These are phyloP conservation scores for Aspergillus felis DNA, from an alignment of 2,329 filamentous ascomycete species.

Conservation along the genomic window DNA sequence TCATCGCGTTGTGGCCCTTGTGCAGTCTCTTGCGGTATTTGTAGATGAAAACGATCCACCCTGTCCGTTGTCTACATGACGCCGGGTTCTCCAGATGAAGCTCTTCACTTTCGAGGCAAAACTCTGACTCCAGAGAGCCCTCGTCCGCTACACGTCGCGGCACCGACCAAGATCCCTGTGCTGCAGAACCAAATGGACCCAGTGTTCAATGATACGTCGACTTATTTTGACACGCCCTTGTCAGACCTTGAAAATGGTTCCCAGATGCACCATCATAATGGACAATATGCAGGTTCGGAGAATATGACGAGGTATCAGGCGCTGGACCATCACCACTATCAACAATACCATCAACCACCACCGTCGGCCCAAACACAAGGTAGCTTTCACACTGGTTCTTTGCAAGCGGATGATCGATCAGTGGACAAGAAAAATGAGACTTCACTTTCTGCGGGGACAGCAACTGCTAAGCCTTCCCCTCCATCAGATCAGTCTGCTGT, in stretches of 20 bases:
- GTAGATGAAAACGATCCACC: slow-evolving; percentile 39
- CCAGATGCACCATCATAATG: slow-evolving; percentile 9
- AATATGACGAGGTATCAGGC: slow-evolving; percentile 11
- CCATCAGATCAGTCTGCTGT: slow-evolving; percentile 15
- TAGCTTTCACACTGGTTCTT: slow-evolving; percentile 30
- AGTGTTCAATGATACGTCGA: slow-evolving; percentile 63
- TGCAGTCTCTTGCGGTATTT: slow-evolving; percentile 13
- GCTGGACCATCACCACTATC: slow-evolving; percentile 13
- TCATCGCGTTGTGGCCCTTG: slow-evolving; percentile 8
- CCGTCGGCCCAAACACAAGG: slow-evolving; percentile 16
- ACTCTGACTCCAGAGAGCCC: slow-evolving; percentile 67
- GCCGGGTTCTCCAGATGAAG: slow-evolving; percentile 47
- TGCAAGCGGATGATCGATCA: slow-evolving; percentile 20
- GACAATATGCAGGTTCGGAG: slow-evolving; percentile 13
- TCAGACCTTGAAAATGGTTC: slow-evolving; percentile 17
- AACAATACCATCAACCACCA: background rate
- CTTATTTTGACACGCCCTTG: slow-evolving; percentile 51
- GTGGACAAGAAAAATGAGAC: slow-evolving; percentile 23
- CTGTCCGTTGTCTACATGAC: slow-evolving; percentile 49
- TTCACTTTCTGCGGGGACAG: slow-evolving; percentile 16
- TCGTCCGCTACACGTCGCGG: slow-evolving; percentile 64
- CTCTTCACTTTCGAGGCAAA: slow-evolving; percentile 59
- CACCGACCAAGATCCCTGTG: slow-evolving; percentile 66
- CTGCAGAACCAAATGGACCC: slow-evolving; percentile 70
- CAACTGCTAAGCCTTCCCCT: slow-evolving; percentile 14